A percentile compares a stretch with the other conserved stretches of the same genome.
Conservation (phyloP, 176 grass and related monocot species). For the Phyllostachys edulis region DNA sequence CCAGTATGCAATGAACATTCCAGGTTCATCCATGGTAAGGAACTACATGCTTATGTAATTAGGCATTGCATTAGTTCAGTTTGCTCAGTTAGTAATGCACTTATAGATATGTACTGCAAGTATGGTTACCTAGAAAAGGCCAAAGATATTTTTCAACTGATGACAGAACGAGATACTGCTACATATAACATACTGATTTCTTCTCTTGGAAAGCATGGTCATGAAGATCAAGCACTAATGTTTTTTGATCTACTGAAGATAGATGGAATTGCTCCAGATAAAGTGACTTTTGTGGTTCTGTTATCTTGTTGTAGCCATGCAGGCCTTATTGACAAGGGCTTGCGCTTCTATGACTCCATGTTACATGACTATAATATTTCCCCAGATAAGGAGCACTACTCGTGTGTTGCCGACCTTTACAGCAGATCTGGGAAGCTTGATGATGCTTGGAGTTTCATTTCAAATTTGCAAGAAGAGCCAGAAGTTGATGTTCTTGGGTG, state of each 20-base stretch:
- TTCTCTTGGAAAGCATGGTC: constrained; percentile 62
- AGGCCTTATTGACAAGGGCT: constrained; percentile 53
- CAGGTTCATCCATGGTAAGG: constrained; percentile 47
- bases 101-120: constrained; percentile 76
- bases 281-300: constrained; percentile 75
- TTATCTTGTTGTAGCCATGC: constrained; percentile 68
- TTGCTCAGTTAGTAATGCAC: constrained; percentile 58
- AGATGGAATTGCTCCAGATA: constrained; percentile 51
- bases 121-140: constrained; percentile 50
- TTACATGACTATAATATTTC: constrained; percentile 53
- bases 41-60: constrained; percentile 47
- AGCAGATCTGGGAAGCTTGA: constrained; percentile 63
- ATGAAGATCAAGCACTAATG: constrained; percentile 41
- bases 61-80: constrained; percentile 39
- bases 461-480: constrained; percentile 38
- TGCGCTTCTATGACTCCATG: constrained; percentile 61
- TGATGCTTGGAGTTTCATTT: constrained; percentile 61
- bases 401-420: constrained; percentile 67
- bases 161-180: constrained; percentile 39
- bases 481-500: constrained; percentile 62
- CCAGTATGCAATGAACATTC: constrained; percentile 52
- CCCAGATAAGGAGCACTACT: constrained; percentile 62
- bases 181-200: constrained; percentile 71
- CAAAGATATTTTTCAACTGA: constrained; percentile 32
- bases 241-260: constrained; percentile 51